Conservation (phyloP, 306 rosid genomes). For the Vigna hirtella region DNA sequence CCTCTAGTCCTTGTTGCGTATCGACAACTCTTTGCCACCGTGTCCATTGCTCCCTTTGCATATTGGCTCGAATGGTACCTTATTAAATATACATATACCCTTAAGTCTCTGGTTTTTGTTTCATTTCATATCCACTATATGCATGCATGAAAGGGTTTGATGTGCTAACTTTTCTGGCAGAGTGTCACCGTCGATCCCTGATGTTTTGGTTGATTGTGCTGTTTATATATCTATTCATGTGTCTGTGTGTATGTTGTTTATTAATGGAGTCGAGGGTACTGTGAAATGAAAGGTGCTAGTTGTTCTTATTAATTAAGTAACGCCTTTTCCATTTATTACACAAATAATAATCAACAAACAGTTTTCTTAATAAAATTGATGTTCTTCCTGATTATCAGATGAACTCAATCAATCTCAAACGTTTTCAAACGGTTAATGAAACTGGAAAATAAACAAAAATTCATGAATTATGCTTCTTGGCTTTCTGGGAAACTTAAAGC, state of each 20-base stretch:
- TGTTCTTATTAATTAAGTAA: not conserved
- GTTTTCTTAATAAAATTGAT: not conserved
- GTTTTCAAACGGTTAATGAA: slow-evolving; percentile 10
- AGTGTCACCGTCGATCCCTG: not conserved
- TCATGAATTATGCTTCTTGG: not conserved
- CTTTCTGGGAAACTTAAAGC: not conserved
- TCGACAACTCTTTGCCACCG: slow-evolving; percentile 76
- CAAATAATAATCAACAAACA: not conserved
- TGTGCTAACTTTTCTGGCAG: not conserved
- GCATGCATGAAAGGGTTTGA: slow-evolving; percentile 32
- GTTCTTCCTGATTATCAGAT: not conserved
- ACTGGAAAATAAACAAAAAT: not conserved
- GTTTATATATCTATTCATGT: not conserved
- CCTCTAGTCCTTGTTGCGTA: slow-evolving; percentile 85
- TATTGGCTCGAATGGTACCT: slow-evolving; percentile 69
- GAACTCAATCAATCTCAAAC: not conserved
- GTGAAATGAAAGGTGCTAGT: not conserved
- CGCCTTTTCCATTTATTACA: not conserved
- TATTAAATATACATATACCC: not conserved
- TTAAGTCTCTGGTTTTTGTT: not conserved
- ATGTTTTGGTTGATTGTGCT: not conserved
- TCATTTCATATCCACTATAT: slow-evolving; percentile 17
- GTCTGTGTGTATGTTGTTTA: not conserved
- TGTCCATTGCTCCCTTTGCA: slow-evolving; percentile 77
- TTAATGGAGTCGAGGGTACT: not conserved